Base-by-base conservation (phyloP, 2,329 filamentous ascomycete genomes). In the Fusarium hainanense region DNA sequence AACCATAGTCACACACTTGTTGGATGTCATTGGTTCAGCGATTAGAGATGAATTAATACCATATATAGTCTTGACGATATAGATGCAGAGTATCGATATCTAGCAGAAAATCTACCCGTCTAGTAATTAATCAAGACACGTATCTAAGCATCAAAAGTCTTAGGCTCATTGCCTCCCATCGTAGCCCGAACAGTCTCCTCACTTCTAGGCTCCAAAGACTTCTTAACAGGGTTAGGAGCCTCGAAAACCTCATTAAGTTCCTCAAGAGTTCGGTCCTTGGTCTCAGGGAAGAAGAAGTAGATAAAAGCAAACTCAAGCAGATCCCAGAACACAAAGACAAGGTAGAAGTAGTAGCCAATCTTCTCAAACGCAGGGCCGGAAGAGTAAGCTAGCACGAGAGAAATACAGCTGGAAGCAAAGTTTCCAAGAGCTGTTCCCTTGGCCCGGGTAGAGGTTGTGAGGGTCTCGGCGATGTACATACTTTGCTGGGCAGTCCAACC, bases 201-300 rank as follows among this genome's bases (percentile, higher is more conserved):
- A 4, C 41, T 69, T n/a, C 66, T 70, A 0, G 69, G 66, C 4
- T 72, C 62, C 40, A 72, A 13, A 1, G 69, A 72, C 47, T 72
- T 72, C 32, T 60, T 70, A 3, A 72, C 69, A 9, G 69, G 69
- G 7, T 70, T 18, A 2, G 50, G 63, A 1, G 69, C 69, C 12
- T 72, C 66, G 12, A 72, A 72, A 2, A 72, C 69, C 13, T 72
- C 69, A 11, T 47, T 46, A 0, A 88, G 70, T 70, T 88, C 85
- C 75, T 88, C 86, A 27, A 88, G 78, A 16, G 85, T 83, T 7
- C 81, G 73, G 9, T 80, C 80, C 59, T 83, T 83, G 7, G 82
- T 84, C 66, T 83, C 82, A 0, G 80, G 81, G 68, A 82, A 87
- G 62, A 85, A 82, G 66, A 87, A 83, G 69, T 85, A 88, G 32